A percentile compares a stretch with the other conserved stretches of the same genome.
phyloP scores from a whole-genome alignment of 495 filamentous ascomycete genomes.

The Polyplosphaeria fusca region DNA sequence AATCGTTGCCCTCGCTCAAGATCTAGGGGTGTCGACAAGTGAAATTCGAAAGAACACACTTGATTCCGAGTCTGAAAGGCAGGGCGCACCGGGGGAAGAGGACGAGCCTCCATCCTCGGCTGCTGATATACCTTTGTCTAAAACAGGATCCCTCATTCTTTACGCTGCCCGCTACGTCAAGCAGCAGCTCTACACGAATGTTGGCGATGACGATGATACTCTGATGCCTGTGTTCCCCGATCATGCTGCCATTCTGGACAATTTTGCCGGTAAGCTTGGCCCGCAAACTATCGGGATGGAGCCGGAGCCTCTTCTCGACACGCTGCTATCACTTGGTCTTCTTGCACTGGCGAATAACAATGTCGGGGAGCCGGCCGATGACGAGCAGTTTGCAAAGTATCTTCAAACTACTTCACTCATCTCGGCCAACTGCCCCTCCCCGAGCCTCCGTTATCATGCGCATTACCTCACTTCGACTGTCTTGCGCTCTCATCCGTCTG shows the following conservation, averaged over 20 bases:
- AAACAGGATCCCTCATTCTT: constrained; percentile 50
- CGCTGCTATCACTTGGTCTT: constrained; percentile 47
- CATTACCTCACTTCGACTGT: constrained; percentile 69
- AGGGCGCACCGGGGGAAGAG: constrained; percentile 42
- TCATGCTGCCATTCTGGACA: constrained; percentile 40
- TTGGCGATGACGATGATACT: constrained; percentile 1
- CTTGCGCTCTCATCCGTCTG: constrained; percentile 72
- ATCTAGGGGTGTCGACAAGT: constrained; percentile 51
- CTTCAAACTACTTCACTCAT: constrained; percentile 60
- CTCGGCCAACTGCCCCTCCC: constrained; percentile 64
- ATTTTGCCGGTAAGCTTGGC: constrained; percentile 37
- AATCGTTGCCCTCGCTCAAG: constrained; percentile 68
- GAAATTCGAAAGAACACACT: constrained; percentile 51
- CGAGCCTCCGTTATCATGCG: constrained; percentile 67
- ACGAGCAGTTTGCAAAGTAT: constrained; percentile 43
- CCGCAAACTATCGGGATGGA: constrained; percentile 39
- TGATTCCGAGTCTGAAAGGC: constrained; percentile 43
- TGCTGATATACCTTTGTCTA: constrained; percentile 70
- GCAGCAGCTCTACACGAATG: constrained; percentile 35
- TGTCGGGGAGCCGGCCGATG: constrained; percentile 40
- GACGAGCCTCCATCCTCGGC: constrained; percentile 45
- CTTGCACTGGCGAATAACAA: constrained; percentile 38
- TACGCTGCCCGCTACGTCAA: constrained; percentile 41
- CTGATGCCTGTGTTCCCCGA: constrained; percentile 40
- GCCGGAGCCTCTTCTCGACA: constrained; percentile 45